Base-by-base conservation (phyloP, 331 rosid genomes). In the Pyracantha coccinea region DNA sequence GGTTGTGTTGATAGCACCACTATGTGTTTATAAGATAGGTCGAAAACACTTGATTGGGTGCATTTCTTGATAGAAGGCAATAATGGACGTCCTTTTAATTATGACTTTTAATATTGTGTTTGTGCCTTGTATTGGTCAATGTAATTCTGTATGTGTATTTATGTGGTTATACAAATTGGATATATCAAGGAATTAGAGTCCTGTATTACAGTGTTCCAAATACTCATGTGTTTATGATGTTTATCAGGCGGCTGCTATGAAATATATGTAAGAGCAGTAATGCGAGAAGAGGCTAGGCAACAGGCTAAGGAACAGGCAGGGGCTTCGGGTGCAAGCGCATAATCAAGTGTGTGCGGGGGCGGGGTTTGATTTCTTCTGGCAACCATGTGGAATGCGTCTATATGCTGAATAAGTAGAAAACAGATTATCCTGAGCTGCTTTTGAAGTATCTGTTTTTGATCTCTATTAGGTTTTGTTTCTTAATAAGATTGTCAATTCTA, bases 241-340 rank as follows among this genome's bases (percentile, higher is more conserved):
- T 17, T 32, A 55, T 80, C 91, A 92, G 97, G 97, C 32, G 85
- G 90, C 85, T 85, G 90, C 85, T 92, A 92, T n/a, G 97, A 92
- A 88, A 78, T 95, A 75, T 89, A 88, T 45, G 89, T 90, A 45
- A 90, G 33, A 79, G 90, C 87, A 13, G 68, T 69, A 58, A 69
- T 67, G 82, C 86, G 92, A 75, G 86, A 88, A 79, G 95, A 87
- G 61, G 80, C 95, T 55, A 79, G 82, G 45, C 4, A 38, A 38
- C 45, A 38, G 14, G 45, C 45, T 9, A 38, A 38, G 61, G 76
- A 81, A 67, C 76, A 83, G 63, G 85, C 81, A 14, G 15, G 52
- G 55, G 69, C 74, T 52, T 54, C 60, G 23, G 75, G 77, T 62
- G 79, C 69, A 69, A 75, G 80, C 64, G 71, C 83, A 63, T 62